Conservation (phyloP, 805 yeast genomes). For the Cyberlindnera sargentensis region DNA sequence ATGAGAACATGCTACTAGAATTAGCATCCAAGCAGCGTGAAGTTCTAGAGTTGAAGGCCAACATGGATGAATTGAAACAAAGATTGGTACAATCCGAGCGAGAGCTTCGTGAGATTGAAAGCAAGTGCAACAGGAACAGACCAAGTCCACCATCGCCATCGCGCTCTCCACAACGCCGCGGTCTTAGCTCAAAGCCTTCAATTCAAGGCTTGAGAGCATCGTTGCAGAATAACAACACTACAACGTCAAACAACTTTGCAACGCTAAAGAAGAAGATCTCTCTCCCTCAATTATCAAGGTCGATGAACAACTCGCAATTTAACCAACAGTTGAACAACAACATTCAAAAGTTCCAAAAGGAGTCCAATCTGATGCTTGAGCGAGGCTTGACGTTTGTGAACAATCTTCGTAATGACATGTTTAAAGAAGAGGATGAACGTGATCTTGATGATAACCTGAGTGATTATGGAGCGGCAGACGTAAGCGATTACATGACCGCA, state of each 20-base stretch:
- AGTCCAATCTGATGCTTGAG: constrained; percentile 16
- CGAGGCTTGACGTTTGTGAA: constrained; percentile 17
- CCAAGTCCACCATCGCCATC: constrained; percentile 2
- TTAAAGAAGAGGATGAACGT: constrained; percentile 24
- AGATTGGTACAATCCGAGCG: constrained; percentile 33
- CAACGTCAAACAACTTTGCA: constrained; percentile 12
- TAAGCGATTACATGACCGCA: constrained; percentile 21
- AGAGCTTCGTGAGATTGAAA: constrained; percentile 32
- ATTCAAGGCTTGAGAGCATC: constrained; percentile 7
- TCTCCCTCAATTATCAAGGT: constrained; percentile 11
- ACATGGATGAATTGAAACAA: constrained; percentile 27
- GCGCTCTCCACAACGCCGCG: neutral
- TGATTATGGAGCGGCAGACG: constrained; percentile 22
- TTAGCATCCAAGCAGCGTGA: constrained; percentile 49
- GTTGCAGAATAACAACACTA: constrained; percentile 2
- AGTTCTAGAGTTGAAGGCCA: constrained; percentile 41
- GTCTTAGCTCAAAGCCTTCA: constrained; percentile 10
- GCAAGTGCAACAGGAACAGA: constrained; percentile 20
- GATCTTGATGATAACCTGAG: constrained; percentile 11
- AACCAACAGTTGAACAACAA: constrained; percentile 11
- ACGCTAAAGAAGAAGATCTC: constrained; percentile 19
- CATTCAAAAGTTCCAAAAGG: constrained; percentile 19
- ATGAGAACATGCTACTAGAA: constrained; percentile 26
- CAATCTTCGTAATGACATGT: constrained; percentile 24
- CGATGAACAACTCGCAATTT: constrained; percentile 4